Evolutionary conservation across 495 filamentous ascomycete species (phyloP).

Genomic region (Aspergillus nidulans): DNA sequence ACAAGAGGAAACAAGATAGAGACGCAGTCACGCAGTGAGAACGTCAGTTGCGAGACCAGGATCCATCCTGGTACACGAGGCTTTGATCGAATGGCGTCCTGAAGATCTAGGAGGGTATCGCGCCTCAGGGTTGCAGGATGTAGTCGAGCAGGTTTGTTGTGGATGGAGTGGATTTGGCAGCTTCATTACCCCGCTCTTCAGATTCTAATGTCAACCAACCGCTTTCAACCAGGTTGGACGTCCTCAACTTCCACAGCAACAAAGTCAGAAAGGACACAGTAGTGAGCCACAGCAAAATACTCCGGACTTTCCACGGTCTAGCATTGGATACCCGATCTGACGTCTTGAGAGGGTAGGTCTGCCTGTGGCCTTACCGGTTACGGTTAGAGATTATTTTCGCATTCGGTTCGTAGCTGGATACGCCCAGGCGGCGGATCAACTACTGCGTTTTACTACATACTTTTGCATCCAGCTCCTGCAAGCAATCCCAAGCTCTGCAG

Average conservation of each 20-base stretch:
- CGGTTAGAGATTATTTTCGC: constrained; percentile 3
- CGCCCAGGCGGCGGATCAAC: neutral
- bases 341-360: too few species aligned
- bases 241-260: too few species aligned
- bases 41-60: neutral
- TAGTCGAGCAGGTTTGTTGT: neutral
- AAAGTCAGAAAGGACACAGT: too few species aligned
- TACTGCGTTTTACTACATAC: neutral
- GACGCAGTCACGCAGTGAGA: too few species aligned
- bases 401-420: constrained; percentile 5
- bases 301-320: neutral
- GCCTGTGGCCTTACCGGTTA: neutral
- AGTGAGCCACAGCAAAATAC: neutral
- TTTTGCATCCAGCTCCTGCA: constrained; percentile 9
- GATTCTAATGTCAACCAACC: neutral
- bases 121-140: neutral
- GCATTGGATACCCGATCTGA: constrained; percentile 2
- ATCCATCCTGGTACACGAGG: neutral
- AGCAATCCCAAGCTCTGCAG: neutral
- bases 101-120: neutral
- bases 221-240: neutral
- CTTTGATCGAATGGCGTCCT: neutral
- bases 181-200: neutral
- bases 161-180: neutral
- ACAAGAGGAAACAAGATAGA: neutral